Base-by-base conservation (phyloP, 352 stramenopile species). In the Pythium chondricola region DNA sequence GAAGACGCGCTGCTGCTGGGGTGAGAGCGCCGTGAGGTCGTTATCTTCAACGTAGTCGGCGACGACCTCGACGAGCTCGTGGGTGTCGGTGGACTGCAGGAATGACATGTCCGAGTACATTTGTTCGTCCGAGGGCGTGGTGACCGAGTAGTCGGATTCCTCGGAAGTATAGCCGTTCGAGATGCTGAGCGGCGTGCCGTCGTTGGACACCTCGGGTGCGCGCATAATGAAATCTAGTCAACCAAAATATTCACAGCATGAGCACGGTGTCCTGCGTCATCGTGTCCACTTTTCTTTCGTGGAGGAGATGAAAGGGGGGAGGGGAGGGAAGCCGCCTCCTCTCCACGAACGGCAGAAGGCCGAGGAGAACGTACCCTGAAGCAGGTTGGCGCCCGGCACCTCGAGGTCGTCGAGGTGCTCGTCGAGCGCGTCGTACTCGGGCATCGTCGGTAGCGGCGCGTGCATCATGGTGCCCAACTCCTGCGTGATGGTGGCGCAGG, bases 151-250 rank as follows among this genome's bases (percentile, higher is more conserved):
- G 49, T 89, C 82, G 25, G 76, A 87, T 52, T 93, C 82, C 54
- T 93, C 82, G 0, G 76, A 88, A 40, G 82, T 93, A 61, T 93
- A 93, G 25, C 79, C 79, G 51, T 81, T 88, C 30, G 62, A 74
- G 47, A 67, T 69, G 48, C 70, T 83, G 10, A 81, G 44, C n/a
- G 75, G 78, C 24, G 78, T 86, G 53, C 69, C 58, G 29, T 58
- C 27, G 43, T 48, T 26, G 58, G 58, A 24, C 56, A 62, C 9
- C 52, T 41, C 30, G 62, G 54, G 31, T 25, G 58, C 24, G 9
- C 43, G 63, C 32, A 52, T 14, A 17, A 58, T 45, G 46, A 56
- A 56, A 35, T 47, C 45, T 56, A 56, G 7, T n/a, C n/a, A 37
- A 1, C 16, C 24, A 25, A 21, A n/a, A 39, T 18, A 47, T n/a